A percentile compares a stretch with the other conserved stretches of the same genome.
Conservation (phyloP, 805 yeast species). For the Dipodascus albidus region DNA sequence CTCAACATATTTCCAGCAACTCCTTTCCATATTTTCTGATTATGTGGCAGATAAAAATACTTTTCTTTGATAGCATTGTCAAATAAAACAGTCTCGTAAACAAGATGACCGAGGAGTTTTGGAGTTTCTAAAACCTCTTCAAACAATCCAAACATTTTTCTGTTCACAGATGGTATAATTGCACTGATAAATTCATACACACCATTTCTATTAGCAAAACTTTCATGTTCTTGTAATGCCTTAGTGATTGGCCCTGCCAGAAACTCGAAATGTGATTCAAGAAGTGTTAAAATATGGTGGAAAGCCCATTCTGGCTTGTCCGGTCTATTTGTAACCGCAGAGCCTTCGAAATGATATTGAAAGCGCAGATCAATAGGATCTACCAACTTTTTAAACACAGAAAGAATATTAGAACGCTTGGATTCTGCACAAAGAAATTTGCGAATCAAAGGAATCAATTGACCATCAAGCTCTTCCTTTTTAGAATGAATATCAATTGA, state of each 20-base stretch:
- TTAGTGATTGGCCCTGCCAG: slow-evolving; percentile 18
- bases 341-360: slow-evolving; percentile 47
- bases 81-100: slow-evolving; percentile 45
- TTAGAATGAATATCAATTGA: slow-evolving; percentile 5
- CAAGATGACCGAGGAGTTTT: slow-evolving; percentile 43
- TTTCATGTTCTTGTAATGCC: slow-evolving; percentile 8
- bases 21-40: slow-evolving; percentile 33
- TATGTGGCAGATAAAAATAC: slow-evolving; percentile 37
- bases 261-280: slow-evolving; percentile 24
- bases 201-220: slow-evolving; percentile 19
- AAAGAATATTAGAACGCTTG: neutral
- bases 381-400: slow-evolving; percentile 35
- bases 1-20: slow-evolving; percentile 24
- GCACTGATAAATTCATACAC: slow-evolving; percentile 35
- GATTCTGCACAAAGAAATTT: neutral
- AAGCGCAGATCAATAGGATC: slow-evolving; percentile 39
- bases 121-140: slow-evolving; percentile 26
- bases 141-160: slow-evolving; percentile 29
- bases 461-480: neutral
- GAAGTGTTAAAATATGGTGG: slow-evolving; percentile 28
- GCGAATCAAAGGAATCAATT: neutral
- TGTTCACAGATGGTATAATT: slow-evolving; percentile 34
- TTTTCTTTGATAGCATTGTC: slow-evolving; percentile 37
- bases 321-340: slow-evolving; percentile 46
- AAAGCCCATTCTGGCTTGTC: slow-evolving; percentile 69